Base-by-base conservation (phyloP, 345 rosid species). In the Litchi chinensis region DNA sequence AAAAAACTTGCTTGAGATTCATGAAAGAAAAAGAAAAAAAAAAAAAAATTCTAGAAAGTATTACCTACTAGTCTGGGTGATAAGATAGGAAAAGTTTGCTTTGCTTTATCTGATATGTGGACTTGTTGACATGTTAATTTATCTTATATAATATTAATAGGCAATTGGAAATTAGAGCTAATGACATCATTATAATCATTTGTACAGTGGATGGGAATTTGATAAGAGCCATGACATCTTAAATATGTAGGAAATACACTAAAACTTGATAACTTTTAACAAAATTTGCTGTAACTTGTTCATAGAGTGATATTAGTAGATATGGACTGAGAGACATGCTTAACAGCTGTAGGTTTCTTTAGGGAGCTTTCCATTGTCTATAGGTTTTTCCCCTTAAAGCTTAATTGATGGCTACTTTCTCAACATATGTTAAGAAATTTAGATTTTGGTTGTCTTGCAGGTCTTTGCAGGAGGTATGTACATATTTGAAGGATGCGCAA, bases 401-500 rank as follows among this genome's bases (percentile, higher is more conserved):
- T 70, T 62, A 69, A 12, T 65, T 21, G 19, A 10, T 2, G 15
- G 8, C n/a, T 66, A 28, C 21, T 26, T 59, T 5, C 15, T 71
- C 8, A 44, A 21, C 8, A 24, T 9, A 44, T 44, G 19, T 8
- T n/a, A 37, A 21, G 24, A 24, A 57, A 69, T 18, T 22, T 0
- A 52, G 68, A 19, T 80, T 39, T 70, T 70, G n/a, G 16, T 62
- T 50, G 44, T 39, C 16, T 79, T 78, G 70, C 87, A 90, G 93
- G 81, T 88, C 64, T 90, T 80, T 77, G 70, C 43, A 52, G 89
- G 77, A 80, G 77, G 71, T 8, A 59, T 2, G 79, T 32, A 63
- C 64, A 76, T 78, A 40, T 82, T 83, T 65, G 92, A 89, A 70
- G 92, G 91, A 0, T 87, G 90, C 85, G 92, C 91, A 79, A 90